phyloP scores from a whole-genome alignment of 257 asterid genomes.

The Salvia rosmarinus region DNA sequence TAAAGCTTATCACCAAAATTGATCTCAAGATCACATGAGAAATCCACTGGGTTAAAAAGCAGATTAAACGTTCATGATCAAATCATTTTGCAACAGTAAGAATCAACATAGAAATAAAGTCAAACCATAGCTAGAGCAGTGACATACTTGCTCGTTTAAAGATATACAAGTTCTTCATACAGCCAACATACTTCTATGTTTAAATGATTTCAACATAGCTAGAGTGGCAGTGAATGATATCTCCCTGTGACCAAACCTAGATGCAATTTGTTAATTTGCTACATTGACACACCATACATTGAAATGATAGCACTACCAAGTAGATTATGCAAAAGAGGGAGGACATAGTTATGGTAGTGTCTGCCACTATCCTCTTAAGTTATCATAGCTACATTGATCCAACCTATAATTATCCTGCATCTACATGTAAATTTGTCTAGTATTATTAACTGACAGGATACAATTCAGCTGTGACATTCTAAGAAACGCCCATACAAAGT shows the following conservation, averaged over 20 bases:
- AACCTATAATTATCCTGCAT: background rate
- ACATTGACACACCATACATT: too few relatives aligned
- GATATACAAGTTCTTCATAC: background rate
- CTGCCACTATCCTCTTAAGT: too few relatives aligned
- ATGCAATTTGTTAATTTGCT: too few relatives aligned
- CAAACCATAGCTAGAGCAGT: too few relatives aligned
- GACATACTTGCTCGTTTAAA: background rate
- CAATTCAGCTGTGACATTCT: background rate
- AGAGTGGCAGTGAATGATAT: background rate
- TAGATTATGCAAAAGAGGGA: background rate
- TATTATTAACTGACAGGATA: background rate
- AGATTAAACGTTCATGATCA: too few relatives aligned
- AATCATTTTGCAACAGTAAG: too few relatives aligned
- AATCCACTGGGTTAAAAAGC: too few relatives aligned
- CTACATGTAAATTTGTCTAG: background rate
- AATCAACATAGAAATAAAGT: too few relatives aligned
- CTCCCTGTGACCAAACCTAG: background rate
- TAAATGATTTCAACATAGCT: background rate
- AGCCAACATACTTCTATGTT: background rate
- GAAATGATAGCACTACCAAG: background rate
- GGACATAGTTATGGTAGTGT: background rate
- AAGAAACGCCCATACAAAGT: background rate
- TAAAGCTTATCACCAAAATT: background rate
- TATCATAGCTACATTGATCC: too few relatives aligned
- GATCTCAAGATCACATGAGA: background rate